Evolutionary conservation across 345 rosid species (phyloP), one percentile per base, ranked within the genome.

Genomic region (Eucalyptus tenuipes): DNA sequence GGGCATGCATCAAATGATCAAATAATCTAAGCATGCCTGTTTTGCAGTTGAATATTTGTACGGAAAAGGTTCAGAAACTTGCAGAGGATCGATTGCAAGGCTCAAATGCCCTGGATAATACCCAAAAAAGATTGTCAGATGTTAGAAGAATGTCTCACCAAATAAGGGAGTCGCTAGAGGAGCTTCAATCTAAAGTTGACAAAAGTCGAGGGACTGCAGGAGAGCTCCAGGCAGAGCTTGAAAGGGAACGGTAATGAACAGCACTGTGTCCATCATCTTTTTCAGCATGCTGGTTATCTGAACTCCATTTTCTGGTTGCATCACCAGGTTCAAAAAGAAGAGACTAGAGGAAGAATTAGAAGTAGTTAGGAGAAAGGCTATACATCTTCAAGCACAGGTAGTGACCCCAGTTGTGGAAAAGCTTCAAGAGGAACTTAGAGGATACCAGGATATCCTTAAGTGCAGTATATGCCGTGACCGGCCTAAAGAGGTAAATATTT

Each of bases 401-500:
- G 99, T 94, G 93, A 97, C 96, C 85, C 95, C 99, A 85, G 85
- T 95, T 89, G 88, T 95, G 66, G 95, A 94, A 89, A 97, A 96
- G 92, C 99, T 96, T 88, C 93, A 88, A 25, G 93, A 94, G 91
- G 99, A 98, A 91, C 97, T 95, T 81, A 91, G 90, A 86, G 99
- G 97, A 91, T 98, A 95, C 95, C 95, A 91, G 92, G 99, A 97
- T 90, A 94, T 98, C 86, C 92, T 98, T 49, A 98, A 97, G 92
- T 98, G 99, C 91, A 94, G 95, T 89, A 94, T 96, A 91, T 98
- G 99, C 90, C 94, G 57, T 88, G 98, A 97, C 88, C 93, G 97
- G 88, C 93, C 96, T 49, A 98, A 98, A 93, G 99, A 98, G 99
- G 99, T 95, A 93, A 87, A 25, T 55, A 7, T 86, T 82, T 59